Evolutionary conservation across 106 monocot genomes (phyloP).

Genomic region (Gastrodia elata): DNA sequence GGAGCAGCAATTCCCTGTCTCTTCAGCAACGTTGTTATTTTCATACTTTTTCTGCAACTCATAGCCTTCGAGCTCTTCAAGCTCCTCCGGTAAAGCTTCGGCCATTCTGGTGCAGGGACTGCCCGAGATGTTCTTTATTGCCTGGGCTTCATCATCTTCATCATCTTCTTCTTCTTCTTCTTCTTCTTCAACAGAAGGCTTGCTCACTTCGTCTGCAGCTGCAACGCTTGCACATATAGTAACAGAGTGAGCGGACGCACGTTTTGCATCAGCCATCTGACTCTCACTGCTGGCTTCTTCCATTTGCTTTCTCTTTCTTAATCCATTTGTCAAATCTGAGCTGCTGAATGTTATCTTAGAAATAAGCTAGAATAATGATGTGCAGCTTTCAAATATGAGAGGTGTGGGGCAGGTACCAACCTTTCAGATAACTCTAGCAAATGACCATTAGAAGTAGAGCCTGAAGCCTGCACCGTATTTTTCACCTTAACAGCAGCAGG

Average conservation of each 20-base stretch:
- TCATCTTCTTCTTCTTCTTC: no score
- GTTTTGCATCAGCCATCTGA: conserved; percentile 12
- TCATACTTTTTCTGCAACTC: conserved; percentile 23
- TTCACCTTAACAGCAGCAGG: conserved; percentile 1
- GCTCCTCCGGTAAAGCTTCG: conserved; percentile 19
- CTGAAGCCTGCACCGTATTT: conserved; percentile 8
- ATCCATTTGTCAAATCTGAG: conserved; percentile 13
- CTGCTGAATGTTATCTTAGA: not conserved
- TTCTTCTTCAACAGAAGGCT: no score
- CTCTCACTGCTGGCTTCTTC: conserved; percentile 13
- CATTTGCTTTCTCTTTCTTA: conserved; percentile 29
- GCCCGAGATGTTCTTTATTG: conserved; percentile 36
- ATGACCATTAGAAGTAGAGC: conserved; percentile 9
- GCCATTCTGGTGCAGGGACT: conserved; percentile 10
- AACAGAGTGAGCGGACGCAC: not conserved
- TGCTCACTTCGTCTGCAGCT: not conserved
- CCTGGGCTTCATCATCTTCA: conserved; percentile 38
- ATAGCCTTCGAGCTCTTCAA: conserved; percentile 41
- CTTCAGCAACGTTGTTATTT: conserved; percentile 16
- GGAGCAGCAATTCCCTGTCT: not conserved
- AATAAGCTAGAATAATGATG: conserved; percentile 4
- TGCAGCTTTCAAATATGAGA: conserved; percentile 1
- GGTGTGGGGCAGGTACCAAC: not conserved
- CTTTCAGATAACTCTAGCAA: conserved; percentile 13
- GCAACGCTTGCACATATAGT: conserved; percentile 10